Conservation (phyloP, 1,139 yeast genomes). For the Waltiozyma sp. region DNA sequence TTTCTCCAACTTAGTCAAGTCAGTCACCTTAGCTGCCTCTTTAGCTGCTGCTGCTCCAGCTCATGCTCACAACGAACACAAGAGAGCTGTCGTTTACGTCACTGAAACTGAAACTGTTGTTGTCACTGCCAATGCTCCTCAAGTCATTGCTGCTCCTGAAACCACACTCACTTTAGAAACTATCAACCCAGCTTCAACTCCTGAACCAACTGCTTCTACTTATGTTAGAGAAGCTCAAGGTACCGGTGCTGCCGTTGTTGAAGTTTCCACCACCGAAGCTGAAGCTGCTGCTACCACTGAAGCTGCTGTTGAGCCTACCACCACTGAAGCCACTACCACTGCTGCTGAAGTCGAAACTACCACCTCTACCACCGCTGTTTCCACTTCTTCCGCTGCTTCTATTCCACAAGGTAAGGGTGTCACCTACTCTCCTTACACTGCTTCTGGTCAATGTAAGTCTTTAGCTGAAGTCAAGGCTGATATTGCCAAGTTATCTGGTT, state of each 20-base stretch:
- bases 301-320: slow-evolving; percentile 22
- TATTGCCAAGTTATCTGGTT: slow-evolving; percentile 40
- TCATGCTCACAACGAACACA: slow-evolving; percentile 44
- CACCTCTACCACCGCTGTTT: slow-evolving; percentile 19
- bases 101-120: slow-evolving; percentile 41
- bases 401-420: slow-evolving; percentile 45
- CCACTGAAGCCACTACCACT: slow-evolving; percentile 16
- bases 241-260: slow-evolving; percentile 17
- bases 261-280: slow-evolving; percentile 23
- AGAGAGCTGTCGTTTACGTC: slow-evolving; percentile 46
- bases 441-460: slow-evolving; percentile 65
- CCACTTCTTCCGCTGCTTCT: slow-evolving; percentile 20
- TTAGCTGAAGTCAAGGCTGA: slow-evolving; percentile 48
- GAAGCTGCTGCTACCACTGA: slow-evolving; percentile 20
- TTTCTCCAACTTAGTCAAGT: slow-evolving; percentile 19
- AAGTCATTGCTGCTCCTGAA: slow-evolving; percentile 22
- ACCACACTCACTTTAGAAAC: slow-evolving; percentile 23
- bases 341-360: slow-evolving; percentile 14
- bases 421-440: slow-evolving; percentile 73
- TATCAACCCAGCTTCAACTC: slow-evolving; percentile 17
- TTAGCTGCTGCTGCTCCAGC: slow-evolving; percentile 36
- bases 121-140: slow-evolving; percentile 27
- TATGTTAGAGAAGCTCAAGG: slow-evolving; percentile 26
- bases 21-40: slow-evolving; percentile 25
- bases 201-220: slow-evolving; percentile 20